Evolutionary conservation across 139 green algal species (phyloP), one percentile per base, ranked within the genome.

Genomic region (Chlamydomonas asymmetrica): DNA sequence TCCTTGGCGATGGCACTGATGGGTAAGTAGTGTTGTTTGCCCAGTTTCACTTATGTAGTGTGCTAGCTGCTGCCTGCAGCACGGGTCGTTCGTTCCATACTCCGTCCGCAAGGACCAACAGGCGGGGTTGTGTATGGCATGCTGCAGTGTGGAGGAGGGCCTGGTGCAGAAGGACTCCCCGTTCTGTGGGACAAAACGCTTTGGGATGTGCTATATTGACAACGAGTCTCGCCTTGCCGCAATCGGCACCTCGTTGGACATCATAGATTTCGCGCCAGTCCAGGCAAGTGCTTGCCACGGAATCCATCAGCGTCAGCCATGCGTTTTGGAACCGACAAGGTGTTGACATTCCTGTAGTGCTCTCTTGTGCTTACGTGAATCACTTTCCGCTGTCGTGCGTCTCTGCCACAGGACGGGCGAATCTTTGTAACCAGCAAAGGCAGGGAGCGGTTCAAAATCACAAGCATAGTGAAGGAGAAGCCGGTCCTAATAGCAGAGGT

Each of bases 121-220:
- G n/a, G n/a, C n/a, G n/a, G n/a, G n/a, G n/a, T n/a, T n/a, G n/a
- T n/a, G n/a, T n/a, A n/a, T n/a, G n/a, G n/a, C n/a, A n/a, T n/a
- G n/a, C n/a, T 35, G 8, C 29, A 88, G 80, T 3, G 48, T 92
- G 2, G 88, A 93, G 61, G 86, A 93, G 32, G 88, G 82, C 27
- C 73, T 93, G 39, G 84, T 91, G 13, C 83, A 93, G 56, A 67
- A 64, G 4, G 86, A 93, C n/a, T 88, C 76, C 3, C 80, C 84
- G 13, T 91, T 82, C 63, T 80, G 75, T 61, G 82, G 87, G 59
- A 81, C 67, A 25, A 82, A 71, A 32, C 40, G 40, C 8, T 90
- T 89, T 69, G 82, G 88, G 37, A 89, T 93, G 78, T 90, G 82
- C 69, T 88, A 86, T 62, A 64, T 88, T 20, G 81, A 86, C 29